Evolutionary conservation across 345 rosid genomes (phyloP).

Genomic region (Cardamine resedifolia): DNA sequence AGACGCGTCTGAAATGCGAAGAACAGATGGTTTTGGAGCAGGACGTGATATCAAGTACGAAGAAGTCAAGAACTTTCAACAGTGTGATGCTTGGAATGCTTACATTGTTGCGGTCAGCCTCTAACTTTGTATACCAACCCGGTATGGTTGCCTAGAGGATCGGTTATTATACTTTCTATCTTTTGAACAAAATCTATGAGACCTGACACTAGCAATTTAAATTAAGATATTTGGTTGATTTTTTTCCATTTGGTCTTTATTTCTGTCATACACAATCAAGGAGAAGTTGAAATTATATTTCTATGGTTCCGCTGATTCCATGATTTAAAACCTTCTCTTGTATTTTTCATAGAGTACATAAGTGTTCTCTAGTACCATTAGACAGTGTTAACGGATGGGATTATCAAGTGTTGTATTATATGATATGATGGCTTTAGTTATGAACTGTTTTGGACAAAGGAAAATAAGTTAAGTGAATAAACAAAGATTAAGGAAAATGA

Average conservation of each 20-base stretch:
- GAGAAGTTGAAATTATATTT: not conserved
- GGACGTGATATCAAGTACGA: conserved; percentile 70
- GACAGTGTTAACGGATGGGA: too few species aligned
- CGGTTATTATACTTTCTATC: not conserved
- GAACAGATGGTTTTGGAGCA: conserved; percentile 67
- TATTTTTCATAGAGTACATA: not conserved
- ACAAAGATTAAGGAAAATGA: too few species aligned
- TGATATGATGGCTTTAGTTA: too few species aligned
- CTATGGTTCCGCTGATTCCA: not conserved
- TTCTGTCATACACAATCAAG: not conserved
- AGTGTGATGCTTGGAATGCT: conserved; percentile 92
- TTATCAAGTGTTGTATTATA: too few species aligned
- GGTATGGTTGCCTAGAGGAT: not conserved
- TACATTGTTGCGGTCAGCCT: conserved; percentile 65
- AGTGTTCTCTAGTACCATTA: too few species aligned
- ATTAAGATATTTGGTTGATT: too few species aligned
- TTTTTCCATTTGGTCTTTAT: not conserved
- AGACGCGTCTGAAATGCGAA: conserved; percentile 54
- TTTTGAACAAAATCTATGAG: not conserved
- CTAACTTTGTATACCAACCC: not conserved
- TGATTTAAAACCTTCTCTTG: not conserved
- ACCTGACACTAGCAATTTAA: not conserved
- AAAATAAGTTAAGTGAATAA: too few species aligned
- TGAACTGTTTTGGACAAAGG: too few species aligned
- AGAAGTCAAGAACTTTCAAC: conserved; percentile 64